A percentile compares a stretch with the other conserved stretches of the same genome.
These are phyloP conservation scores for Cucumis melo DNA, from an alignment of 306 rosid genomes.

Conservation along the genomic window DNA sequence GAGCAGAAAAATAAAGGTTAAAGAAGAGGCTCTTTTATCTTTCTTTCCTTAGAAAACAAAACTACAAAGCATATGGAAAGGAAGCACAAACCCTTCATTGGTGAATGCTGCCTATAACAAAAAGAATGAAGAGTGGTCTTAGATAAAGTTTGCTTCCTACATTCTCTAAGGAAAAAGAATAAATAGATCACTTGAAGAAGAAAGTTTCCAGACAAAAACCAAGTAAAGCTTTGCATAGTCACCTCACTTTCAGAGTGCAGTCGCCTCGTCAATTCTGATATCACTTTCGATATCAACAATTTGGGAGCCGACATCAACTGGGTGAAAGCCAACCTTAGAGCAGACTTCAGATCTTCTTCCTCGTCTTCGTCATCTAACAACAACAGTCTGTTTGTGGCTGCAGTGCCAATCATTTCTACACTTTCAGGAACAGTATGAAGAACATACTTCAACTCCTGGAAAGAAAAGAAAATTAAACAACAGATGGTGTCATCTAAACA, in stretches of 20 bases:
- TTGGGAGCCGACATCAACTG: conserved; percentile 66
- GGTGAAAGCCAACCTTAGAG: conserved; percentile 50
- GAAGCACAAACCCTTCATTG: neutral
- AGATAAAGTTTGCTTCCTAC: neutral
- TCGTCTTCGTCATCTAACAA: conserved; percentile 29
- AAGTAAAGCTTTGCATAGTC: neutral
- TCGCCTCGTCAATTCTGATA: conserved; percentile 45
- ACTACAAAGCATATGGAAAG: neutral
- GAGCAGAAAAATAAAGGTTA: neutral
- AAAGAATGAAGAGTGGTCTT: neutral
- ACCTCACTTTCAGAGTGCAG: conserved; percentile 61
- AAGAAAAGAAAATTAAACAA: neutral
- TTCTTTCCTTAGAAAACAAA: neutral
- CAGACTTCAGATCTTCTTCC: conserved; percentile 41
- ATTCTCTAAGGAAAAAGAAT: neutral
- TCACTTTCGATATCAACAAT: conserved; percentile 33
- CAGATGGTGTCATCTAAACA: neutral
- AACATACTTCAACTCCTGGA: conserved; percentile 74
- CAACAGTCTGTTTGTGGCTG: conserved; percentile 36
- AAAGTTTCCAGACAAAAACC: neutral
- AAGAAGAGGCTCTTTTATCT: neutral
- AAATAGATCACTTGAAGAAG: neutral
- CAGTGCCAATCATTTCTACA: conserved; percentile 48
- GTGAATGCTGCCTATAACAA: neutral
- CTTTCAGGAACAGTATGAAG: conserved; percentile 68